These are phyloP conservation scores for Beta vulgaris DNA, from an alignment of 148 eudicot genomes.

Conservation along the genomic window DNA sequence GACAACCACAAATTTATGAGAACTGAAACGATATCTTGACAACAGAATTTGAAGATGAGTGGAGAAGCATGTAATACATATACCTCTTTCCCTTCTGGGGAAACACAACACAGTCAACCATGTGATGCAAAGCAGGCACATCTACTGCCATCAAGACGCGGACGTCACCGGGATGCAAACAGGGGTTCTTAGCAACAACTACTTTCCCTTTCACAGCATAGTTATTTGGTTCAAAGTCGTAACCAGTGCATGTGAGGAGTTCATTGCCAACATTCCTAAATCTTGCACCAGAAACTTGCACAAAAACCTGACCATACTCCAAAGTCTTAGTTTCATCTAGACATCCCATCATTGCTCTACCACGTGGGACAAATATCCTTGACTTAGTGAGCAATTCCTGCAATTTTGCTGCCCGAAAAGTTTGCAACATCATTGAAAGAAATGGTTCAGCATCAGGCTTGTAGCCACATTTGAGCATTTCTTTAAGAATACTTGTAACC, in stretches of 20 bases:
- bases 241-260: constrained; percentile 19
- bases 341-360: constrained; percentile 76
- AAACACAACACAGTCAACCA: constrained; percentile 82
- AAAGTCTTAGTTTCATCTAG: constrained; percentile 58
- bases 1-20: background rate
- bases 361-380: constrained; percentile 53
- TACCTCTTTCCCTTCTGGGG: constrained; percentile 66
- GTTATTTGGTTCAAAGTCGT: constrained; percentile 15
- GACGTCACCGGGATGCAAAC: constrained; percentile 76
- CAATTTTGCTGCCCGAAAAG: constrained; percentile 63
- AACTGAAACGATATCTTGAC: background rate
- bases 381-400: constrained; percentile 56
- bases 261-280: constrained; percentile 41
- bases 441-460: constrained; percentile 70
- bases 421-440: constrained; percentile 72
- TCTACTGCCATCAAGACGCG: constrained; percentile 59
- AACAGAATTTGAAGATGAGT: background rate
- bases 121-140: constrained; percentile 58
- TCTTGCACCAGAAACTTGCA: constrained; percentile 54
- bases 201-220: constrained; percentile 42
- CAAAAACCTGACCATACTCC: constrained; percentile 74
- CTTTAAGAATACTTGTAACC: constrained; percentile 53
- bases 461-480: constrained; percentile 67
- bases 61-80: background rate
- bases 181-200: constrained; percentile 78